Conservation (phyloP, 805 yeast species). For the Candida khao-thaluensis region DNA sequence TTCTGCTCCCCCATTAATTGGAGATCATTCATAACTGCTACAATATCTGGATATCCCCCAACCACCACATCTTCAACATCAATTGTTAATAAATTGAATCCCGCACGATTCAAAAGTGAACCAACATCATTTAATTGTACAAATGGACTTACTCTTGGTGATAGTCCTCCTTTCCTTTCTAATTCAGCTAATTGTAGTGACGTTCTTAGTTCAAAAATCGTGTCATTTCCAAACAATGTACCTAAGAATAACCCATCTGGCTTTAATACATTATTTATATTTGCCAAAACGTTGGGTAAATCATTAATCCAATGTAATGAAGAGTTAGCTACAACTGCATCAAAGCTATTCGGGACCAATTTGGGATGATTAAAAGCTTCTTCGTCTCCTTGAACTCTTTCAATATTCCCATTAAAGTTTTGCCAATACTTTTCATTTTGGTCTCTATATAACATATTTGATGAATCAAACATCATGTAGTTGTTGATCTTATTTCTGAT, state of each 20-base stretch:
- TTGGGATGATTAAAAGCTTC: slow-evolving; percentile 51
- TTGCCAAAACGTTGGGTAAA: slow-evolving; percentile 60
- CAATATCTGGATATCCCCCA: slow-evolving; percentile 68
- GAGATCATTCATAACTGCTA: slow-evolving; percentile 65
- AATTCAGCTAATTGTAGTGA: slow-evolving; percentile 78
- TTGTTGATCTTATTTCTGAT: slow-evolving; percentile 56
- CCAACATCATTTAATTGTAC: slow-evolving; percentile 80
- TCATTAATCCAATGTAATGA: slow-evolving; percentile 86
- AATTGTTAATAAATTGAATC: slow-evolving; percentile 75
- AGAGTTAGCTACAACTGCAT: slow-evolving; percentile 71
- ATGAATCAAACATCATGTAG: slow-evolving; percentile 67
- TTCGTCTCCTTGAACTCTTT: slow-evolving; percentile 64
- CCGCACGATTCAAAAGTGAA: slow-evolving; percentile 66
- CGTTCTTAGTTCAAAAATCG: slow-evolving; percentile 78
- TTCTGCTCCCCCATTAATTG: slow-evolving; percentile 86
- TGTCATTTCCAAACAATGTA: slow-evolving; percentile 79
- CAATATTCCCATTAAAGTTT: slow-evolving; percentile 42
- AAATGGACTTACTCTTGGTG: slow-evolving; percentile 79
- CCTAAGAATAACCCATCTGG: slow-evolving; percentile 86
- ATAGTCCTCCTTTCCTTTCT: slow-evolving; percentile 74
- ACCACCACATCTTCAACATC: slow-evolving; percentile 83
- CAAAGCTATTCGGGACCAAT: slow-evolving; percentile 46
- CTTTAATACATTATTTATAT: slow-evolving; percentile 56
- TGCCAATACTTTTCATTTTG: slow-evolving; percentile 38
- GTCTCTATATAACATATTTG: slow-evolving; percentile 55